Evolutionary conservation across 495 filamentous ascomycete genomes (phyloP), one percentile per base, ranked within the genome.

Genomic region (Xylaria curta): DNA sequence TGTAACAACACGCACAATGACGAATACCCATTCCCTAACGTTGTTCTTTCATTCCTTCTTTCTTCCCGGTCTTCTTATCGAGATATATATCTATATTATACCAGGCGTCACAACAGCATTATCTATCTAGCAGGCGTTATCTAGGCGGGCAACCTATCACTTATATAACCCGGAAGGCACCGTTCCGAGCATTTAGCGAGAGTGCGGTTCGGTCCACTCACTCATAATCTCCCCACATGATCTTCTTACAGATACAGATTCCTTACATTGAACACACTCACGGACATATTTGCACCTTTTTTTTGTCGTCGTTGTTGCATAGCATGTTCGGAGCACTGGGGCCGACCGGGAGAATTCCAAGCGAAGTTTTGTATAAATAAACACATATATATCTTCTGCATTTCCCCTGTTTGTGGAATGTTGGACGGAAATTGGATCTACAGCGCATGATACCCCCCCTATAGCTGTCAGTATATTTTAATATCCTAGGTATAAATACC

Each of bases 101-200:
- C 17, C 46, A 51, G 63, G 46, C 63, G 51, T 64, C 61, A 33
- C 26, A 3, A 4, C 24, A 3, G 26, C 63, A 66, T 36, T 24
- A 3, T 66, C 31, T n/a, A 31, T 56, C 46, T 66, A 53, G 46
- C 51, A 66, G 28, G 63, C 44, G 46, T 66, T 66, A 36, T 66
- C 28, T 9, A 36, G 46, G 44, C 15, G 60, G 60, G 21, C 38
- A 28, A 62, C 13, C 26, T 28, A 36, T 42, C 58, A 60, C 19
- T 38, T 38, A 60, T 21, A 33, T 28, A 28, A 36, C 33, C 58
- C 58, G 4, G 31, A 38, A 38, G 33, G 2, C 26, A 21, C 28
- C 54, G 46, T 26, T 46, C 60, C n/a, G 60, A 19, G 21, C 21
- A 63, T 26, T 46, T 36, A 51, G n/a, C 6, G 24, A 51, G 8